A percentile compares a stretch with the other conserved stretches of the same genome.
Evolutionary conservation across 202 grass and related monocot genomes (phyloP).

Genomic region (Cymbopogon flexuosus): DNA sequence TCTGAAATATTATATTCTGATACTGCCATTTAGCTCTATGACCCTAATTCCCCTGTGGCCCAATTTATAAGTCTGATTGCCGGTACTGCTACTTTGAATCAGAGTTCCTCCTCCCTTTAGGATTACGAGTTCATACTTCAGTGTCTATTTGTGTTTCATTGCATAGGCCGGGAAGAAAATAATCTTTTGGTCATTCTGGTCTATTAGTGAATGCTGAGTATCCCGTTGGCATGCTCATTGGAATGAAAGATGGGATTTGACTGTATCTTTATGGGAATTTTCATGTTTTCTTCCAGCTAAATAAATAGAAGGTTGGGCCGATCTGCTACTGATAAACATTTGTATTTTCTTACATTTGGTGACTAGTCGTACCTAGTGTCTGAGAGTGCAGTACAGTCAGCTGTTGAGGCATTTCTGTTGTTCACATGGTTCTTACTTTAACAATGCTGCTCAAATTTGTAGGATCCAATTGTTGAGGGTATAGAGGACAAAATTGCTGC

Average conservation of each 20-base stretch:
- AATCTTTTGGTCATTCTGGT: background rate
- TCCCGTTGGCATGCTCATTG: too few species aligned
- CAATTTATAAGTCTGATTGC: too few species aligned
- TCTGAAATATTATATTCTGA: too few species aligned
- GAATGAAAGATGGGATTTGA: background rate
- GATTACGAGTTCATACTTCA: background rate
- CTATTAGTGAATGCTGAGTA: background rate
- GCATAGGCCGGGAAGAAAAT: background rate
- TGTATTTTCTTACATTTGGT: too few species aligned
- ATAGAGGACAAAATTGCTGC: slow-evolving; percentile 97
- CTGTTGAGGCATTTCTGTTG: background rate
- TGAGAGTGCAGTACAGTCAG: background rate
- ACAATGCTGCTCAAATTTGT: slow-evolving; percentile 33
- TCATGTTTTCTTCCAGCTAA: too few species aligned
- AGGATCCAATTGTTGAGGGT: slow-evolving; percentile 82
- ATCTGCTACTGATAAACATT: too few species aligned
- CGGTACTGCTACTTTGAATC: background rate
- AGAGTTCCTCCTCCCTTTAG: background rate
- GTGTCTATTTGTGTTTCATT: background rate
- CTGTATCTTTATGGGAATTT: too few species aligned
- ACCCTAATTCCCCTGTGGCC: too few species aligned
- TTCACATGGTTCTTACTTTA: slow-evolving; percentile 25
- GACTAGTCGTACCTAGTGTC: background rate
- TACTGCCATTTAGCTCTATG: too few species aligned
- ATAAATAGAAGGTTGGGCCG: too few species aligned